phyloP scores from a whole-genome alignment of 768 basidiomycete species.

The Plicaturopsis crispa region DNA sequence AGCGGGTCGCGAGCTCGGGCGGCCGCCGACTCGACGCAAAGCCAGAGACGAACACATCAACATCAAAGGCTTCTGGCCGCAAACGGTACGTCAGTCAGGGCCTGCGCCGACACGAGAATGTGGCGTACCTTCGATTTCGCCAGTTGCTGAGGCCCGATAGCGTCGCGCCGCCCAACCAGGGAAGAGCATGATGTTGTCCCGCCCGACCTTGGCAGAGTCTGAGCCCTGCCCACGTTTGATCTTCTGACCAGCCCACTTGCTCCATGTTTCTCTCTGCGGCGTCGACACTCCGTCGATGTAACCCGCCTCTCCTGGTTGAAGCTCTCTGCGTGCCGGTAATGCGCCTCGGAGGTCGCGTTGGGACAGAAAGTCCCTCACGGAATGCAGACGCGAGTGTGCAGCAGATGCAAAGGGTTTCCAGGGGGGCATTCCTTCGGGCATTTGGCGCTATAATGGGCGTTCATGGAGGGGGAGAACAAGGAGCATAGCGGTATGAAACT shows the following conservation, averaged over 20 bases:
- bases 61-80: constrained; percentile 47
- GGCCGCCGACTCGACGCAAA: constrained; percentile 58
- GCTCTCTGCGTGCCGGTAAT: constrained; percentile 12
- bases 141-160: constrained; percentile 22
- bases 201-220: constrained; percentile 13
- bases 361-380: no score
- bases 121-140: constrained; percentile 19
- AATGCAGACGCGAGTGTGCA: no score
- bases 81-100: neutral
- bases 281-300: constrained; percentile 14
- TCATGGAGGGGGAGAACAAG: no score
- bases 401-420: no score
- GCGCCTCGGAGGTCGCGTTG: no score
- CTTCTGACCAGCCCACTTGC: constrained; percentile 59
- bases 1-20: constrained; percentile 55
- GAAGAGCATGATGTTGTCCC: constrained; percentile 54
- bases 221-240: constrained; percentile 19
- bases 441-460: no score
- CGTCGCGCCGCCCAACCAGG: constrained; percentile 75
- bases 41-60: constrained; percentile 73
- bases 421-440: no score
- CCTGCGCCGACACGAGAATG: neutral
- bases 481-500: no score
- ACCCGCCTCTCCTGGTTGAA: constrained; percentile 13
- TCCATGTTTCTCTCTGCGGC: constrained; percentile 39